A percentile compares a stretch with the other conserved stretches of the same genome.
These are phyloP conservation scores for Trichoderma asperelloides DNA, from an alignment of 495 filamentous ascomycete genomes.

Conservation along the genomic window DNA sequence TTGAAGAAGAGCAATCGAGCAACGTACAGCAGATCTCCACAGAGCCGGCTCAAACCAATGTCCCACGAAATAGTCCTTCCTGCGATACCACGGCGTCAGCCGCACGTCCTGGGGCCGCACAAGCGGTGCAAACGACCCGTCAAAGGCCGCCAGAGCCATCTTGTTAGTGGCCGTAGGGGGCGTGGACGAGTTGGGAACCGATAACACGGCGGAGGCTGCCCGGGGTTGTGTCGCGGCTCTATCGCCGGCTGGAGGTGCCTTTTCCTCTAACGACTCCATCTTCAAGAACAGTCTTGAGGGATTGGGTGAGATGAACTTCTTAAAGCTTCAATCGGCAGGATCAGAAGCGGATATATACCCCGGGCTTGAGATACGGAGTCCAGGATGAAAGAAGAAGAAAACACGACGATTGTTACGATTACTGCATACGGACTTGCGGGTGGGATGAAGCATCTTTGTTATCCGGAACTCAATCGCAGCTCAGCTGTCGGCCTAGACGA, in stretches of 20 bases:
- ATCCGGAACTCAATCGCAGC: background rate
- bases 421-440: background rate
- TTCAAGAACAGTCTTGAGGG: background rate
- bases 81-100: conserved; percentile 7
- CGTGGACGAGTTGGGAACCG: background rate
- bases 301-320: background rate
- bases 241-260: background rate
- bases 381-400: background rate
- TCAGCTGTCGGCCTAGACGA: background rate
- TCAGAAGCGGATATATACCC: no score
- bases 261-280: background rate
- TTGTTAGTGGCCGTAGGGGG: background rate
- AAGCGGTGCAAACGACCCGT: conserved; percentile 7
- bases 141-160: background rate
- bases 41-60: background rate
- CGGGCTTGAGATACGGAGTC: background rate
- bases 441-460: no score
- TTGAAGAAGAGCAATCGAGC: background rate
- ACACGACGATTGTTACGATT: background rate
- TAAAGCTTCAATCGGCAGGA: no score
- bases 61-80: background rate
- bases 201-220: background rate
- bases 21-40: conserved; percentile 17
- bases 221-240: background rate
- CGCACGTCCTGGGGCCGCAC: background rate